Conservation (phyloP, 768 basidiomycete species). For the Polyporus arcularius region DNA sequence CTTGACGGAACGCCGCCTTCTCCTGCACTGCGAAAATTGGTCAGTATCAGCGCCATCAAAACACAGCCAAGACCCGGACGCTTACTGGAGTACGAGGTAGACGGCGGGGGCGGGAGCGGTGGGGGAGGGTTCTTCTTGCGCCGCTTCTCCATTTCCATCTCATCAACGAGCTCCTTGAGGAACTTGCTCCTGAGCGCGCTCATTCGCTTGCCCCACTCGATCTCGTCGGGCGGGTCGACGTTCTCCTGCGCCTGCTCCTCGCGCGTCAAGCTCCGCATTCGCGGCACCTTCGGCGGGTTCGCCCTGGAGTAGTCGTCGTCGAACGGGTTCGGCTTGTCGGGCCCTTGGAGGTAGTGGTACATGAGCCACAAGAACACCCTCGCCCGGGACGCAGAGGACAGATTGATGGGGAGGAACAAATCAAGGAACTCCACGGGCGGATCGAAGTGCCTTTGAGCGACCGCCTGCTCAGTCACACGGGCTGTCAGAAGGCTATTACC, state of each 20-base stretch:
- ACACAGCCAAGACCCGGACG: not conserved
- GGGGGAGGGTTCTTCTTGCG: conserved; percentile 39
- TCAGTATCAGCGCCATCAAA: not conserved
- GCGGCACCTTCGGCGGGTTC: conserved; percentile 65
- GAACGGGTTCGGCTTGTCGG: conserved; percentile 69
- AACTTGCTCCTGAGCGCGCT: conserved; percentile 70
- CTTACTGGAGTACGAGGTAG: conserved; percentile 16
- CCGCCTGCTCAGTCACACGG: conserved; percentile 27
- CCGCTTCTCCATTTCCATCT: conserved; percentile 39
- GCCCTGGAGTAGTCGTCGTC: conserved; percentile 61
- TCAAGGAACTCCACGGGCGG: conserved; percentile 76
- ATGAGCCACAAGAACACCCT: conserved; percentile 82
- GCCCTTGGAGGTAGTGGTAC: conserved; percentile 77
- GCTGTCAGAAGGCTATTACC: not conserved
- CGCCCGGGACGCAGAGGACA: conserved; percentile 74
- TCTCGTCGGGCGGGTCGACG: conserved; percentile 74
- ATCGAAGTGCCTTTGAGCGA: conserved; percentile 68
- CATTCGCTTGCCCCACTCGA: conserved; percentile 79
- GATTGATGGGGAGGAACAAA: conserved; percentile 76
- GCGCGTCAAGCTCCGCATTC: conserved; percentile 53
- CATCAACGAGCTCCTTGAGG: conserved; percentile 64
- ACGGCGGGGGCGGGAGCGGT: conserved; percentile 27
- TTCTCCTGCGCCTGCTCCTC: conserved; percentile 68
- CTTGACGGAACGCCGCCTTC: conserved; percentile 20
- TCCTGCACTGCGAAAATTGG: conserved; percentile 11